phyloP scores from a whole-genome alignment of 2,329 filamentous ascomycete species.

The Stagonosporopsis chrysanthemi region DNA sequence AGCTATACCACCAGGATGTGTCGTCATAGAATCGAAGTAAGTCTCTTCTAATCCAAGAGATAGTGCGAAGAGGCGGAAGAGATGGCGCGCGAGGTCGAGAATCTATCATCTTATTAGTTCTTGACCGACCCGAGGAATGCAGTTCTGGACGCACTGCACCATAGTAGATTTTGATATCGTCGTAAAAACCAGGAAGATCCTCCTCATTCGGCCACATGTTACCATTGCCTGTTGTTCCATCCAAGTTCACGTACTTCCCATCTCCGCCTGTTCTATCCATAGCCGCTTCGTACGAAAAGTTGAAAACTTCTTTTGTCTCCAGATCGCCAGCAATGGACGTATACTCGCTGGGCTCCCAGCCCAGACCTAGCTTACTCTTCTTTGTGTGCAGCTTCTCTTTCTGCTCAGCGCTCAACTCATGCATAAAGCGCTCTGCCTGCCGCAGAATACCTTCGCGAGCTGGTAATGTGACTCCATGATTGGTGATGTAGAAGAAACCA shows the following conservation, averaged over 20 bases:
- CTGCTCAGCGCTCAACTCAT: slow-evolving; percentile 39
- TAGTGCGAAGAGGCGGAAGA: slow-evolving; percentile 53
- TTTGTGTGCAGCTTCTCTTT: slow-evolving; percentile 52
- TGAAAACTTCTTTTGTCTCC: slow-evolving; percentile 55
- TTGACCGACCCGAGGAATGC: not conserved
- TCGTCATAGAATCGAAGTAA: slow-evolving; percentile 52
- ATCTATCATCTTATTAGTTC: slow-evolving; percentile 26
- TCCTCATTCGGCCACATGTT: slow-evolving; percentile 52
- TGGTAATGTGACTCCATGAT: slow-evolving; percentile 44
- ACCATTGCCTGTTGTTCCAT: slow-evolving; percentile 46
- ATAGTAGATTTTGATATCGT: slow-evolving; percentile 50
- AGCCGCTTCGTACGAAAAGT: slow-evolving; percentile 53
- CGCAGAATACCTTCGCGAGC: slow-evolving; percentile 43
- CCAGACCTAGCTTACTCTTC: slow-evolving; percentile 50
- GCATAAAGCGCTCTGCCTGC: slow-evolving; percentile 50
- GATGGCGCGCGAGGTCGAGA: slow-evolving; percentile 50
- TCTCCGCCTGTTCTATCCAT: slow-evolving; percentile 53
- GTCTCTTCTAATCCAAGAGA: slow-evolving; percentile 48
- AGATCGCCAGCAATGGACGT: slow-evolving; percentile 51
- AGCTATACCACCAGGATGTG: slow-evolving; percentile 52
- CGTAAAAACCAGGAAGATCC: slow-evolving; percentile 51
- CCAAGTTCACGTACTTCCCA: slow-evolving; percentile 52
- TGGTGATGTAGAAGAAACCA: slow-evolving; percentile 54
- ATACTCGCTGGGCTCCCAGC: slow-evolving; percentile 53
- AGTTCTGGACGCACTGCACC: slow-evolving; percentile 31